Evolutionary conservation across 2,329 filamentous ascomycete genomes (phyloP).

Genomic region (Botrytis tulipae): DNA sequence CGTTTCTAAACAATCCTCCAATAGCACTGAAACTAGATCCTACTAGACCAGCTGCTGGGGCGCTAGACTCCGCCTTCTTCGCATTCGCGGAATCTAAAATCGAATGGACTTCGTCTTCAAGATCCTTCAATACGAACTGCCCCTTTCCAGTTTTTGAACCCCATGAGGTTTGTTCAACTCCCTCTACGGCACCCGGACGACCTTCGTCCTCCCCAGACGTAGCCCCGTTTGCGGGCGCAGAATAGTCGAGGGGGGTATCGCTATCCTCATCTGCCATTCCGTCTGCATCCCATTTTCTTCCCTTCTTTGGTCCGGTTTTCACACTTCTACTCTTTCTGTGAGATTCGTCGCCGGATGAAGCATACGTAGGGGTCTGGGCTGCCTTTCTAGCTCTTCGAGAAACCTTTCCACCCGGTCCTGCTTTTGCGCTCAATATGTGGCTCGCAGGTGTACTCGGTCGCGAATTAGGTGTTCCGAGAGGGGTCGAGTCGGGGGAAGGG

Average conservation of each 20-base stretch:
- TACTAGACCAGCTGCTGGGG: conserved; percentile 62
- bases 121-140: conserved; percentile 88
- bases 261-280: conserved; percentile 80
- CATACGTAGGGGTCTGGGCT: conserved; percentile 54
- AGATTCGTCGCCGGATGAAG: conserved; percentile 82
- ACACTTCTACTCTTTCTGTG: conserved; percentile 56
- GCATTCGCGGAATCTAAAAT: conserved; percentile 81
- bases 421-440: conserved; percentile 70
- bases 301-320: conserved; percentile 69
- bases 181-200: conserved; percentile 63
- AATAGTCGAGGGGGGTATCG: conserved; percentile 83
- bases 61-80: conserved; percentile 49
- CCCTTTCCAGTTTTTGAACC: conserved; percentile 82
- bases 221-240: conserved; percentile 54
- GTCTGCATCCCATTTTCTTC: conserved; percentile 88
- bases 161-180: conserved; percentile 77
- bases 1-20: conserved; percentile 86
- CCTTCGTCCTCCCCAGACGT: conserved; percentile 55
- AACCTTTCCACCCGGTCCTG: conserved; percentile 70
- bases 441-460: conserved; percentile 72
- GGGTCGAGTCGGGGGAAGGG: conserved; percentile 58
- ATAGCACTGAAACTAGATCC: conserved; percentile 79
- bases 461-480: conserved; percentile 71
- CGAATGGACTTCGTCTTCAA: conserved; percentile 88
- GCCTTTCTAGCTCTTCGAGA: conserved; percentile 80